phyloP scores from a whole-genome alignment of 306 rosid species.

The Cucurbita maxima region DNA sequence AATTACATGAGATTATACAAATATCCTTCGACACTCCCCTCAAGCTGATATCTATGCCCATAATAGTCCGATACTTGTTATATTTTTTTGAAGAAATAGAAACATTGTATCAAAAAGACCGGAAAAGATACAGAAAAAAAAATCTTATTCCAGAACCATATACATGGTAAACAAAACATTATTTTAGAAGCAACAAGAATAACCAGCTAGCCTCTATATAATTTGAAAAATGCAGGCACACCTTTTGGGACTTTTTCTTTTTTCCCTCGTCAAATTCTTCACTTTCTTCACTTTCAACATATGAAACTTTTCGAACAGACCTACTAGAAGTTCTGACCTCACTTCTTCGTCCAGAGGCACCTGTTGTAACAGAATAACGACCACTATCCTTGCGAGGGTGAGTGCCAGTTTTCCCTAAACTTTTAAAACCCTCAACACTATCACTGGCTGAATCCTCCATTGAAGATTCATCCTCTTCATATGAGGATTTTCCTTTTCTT shows the following conservation, averaged over 20 bases:
- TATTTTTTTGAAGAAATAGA: neutral
- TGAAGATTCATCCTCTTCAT: slow-evolving; percentile 71
- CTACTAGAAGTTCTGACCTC: slow-evolving; percentile 89
- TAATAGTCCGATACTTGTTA: neutral
- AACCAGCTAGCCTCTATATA: neutral
- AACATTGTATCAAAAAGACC: neutral
- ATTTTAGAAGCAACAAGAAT: slow-evolving; percentile 4
- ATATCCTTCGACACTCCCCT: too few species aligned
- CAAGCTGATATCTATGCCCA: neutral
- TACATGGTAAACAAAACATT: neutral
- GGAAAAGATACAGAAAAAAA: neutral
- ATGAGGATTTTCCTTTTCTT: slow-evolving; percentile 53
- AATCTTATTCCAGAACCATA: neutral
- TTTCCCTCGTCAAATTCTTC: slow-evolving; percentile 84
- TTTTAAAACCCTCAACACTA: slow-evolving; percentile 57
- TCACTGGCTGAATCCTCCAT: slow-evolving; percentile 65
- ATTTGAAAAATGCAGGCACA: slow-evolving; percentile 18
- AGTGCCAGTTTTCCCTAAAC: slow-evolving; percentile 32
- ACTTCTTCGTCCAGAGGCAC: slow-evolving; percentile 30
- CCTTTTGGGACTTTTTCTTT: slow-evolving; percentile 84
- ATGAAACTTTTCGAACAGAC: slow-evolving; percentile 87
- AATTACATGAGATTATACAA: too few species aligned
- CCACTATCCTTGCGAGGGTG: slow-evolving; percentile 48
- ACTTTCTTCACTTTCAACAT: slow-evolving; percentile 96
- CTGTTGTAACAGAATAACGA: slow-evolving; percentile 31